Base-by-base conservation (phyloP, 225 moss, liverwort and hornwort genomes). In the Thuidium tamariscinum region DNA sequence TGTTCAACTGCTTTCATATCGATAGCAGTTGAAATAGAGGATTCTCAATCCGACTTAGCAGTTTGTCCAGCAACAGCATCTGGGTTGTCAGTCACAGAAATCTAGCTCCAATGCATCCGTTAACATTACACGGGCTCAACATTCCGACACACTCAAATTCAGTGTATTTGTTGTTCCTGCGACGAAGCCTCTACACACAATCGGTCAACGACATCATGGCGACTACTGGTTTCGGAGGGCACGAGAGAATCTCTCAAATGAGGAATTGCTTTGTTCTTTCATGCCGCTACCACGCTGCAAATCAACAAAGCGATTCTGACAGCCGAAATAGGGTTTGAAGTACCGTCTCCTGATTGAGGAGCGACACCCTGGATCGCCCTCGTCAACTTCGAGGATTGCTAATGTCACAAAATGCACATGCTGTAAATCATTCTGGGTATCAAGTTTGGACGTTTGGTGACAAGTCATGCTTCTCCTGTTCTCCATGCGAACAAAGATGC, bases 121-220 rank as follows among this genome's bases (percentile, higher is more conserved):
- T 25, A 68, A 39, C 0, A 36, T 16, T 42, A 36, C 21, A 6
- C 5, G 4, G 0, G 36, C 21, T 66, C 21, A 36, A 6, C 37
- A 66, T 66, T 36, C 11, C 20, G 11, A 21, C 20, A 66, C 34
- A 11, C 3, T 6, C 3, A 0, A 0, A 36, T 20, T 36, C 5
- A 36, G 1, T 2, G 1, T 21, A 21, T 37, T 66, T 36, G 5
- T 36, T 36, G 36, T 66, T 11, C 1, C 0, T 3, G 5, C 1
- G 1, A 20, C 36, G 26, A 26, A 42, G 5, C 8, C 8, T 42
- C 1, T 42, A 5, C 3, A 42, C 0, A 0, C 27, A 27, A 16
- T 1, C 1, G 13, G 0, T 66, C 36, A 66, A 19, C 0, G 2
- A 36, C 25, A 41, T 23, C 7, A 22, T 25, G 7, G 4, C 0